Percentiles rank a stretch among this genome's conserved stretches.
These are phyloP conservation scores for Myxozyma melibiosi DNA, from an alignment of 805 yeast genomes.

Conservation along the genomic window DNA sequence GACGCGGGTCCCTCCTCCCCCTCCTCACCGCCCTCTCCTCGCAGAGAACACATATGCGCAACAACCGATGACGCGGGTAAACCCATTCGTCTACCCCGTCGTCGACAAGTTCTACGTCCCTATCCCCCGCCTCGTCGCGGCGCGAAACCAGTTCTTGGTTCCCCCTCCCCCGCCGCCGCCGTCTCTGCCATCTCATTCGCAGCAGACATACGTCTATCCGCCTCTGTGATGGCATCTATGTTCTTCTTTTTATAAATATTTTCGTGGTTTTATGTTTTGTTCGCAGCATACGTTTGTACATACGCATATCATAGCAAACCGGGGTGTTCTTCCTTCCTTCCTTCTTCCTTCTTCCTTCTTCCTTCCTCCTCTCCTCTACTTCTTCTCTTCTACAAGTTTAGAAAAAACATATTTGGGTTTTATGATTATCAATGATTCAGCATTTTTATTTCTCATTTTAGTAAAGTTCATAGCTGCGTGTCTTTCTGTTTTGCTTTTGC, in stretches of 20 bases:
- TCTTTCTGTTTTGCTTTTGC: neutral
- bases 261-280: too few relatives aligned
- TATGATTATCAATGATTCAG: too few relatives aligned
- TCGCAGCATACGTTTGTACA: too few relatives aligned
- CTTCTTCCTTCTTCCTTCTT: too few relatives aligned
- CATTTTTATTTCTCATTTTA: too few relatives aligned
- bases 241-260: too few relatives aligned
- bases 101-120: conserved; percentile 19
- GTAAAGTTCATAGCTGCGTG: too few relatives aligned
- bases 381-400: too few relatives aligned
- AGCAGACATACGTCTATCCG: neutral
- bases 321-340: too few relatives aligned
- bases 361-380: too few relatives aligned
- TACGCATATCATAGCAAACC: too few relatives aligned
- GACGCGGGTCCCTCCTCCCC: conserved; percentile 1
- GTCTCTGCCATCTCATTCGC: neutral
- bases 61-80: neutral
- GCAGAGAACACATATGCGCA: neutral
- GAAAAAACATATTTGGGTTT: too few relatives aligned
- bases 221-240: neutral
- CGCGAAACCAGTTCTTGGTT: neutral
- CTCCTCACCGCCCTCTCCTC: neutral
- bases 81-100: conserved; percentile 26
- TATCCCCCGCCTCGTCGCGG: conserved; percentile 10
- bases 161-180: neutral